These are phyloP conservation scores for Brettanomyces bruxellensis DNA, from an alignment of 805 yeast species.

Conservation along the genomic window DNA sequence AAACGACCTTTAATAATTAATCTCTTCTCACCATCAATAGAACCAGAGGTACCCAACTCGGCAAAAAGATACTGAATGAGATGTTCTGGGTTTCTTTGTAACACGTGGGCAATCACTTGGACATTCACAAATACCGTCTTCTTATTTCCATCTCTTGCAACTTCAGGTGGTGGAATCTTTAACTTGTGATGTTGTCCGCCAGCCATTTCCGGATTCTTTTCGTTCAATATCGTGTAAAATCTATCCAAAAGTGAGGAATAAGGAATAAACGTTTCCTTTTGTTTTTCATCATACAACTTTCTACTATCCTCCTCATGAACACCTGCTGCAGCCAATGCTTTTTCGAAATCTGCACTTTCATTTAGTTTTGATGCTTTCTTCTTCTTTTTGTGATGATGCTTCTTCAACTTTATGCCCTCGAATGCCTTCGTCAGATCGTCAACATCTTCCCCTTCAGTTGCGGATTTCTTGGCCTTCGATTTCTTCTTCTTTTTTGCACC, in stretches of 20 bases:
- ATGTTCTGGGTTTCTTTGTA: slow-evolving; percentile 96
- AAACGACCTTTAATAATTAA: slow-evolving; percentile 96
- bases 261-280: slow-evolving; percentile 49
- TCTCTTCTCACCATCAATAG: slow-evolving; percentile 96
- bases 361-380: slow-evolving; percentile 57
- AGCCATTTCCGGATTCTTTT: slow-evolving; percentile 96
- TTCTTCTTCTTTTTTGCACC: slow-evolving; percentile 84
- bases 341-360: slow-evolving; percentile 67
- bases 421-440: slow-evolving; percentile 49
- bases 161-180: slow-evolving; percentile 95
- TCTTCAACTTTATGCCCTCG: slow-evolving; percentile 46
- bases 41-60: slow-evolving; percentile 98
- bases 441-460: slow-evolving; percentile 26
- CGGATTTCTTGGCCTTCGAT: slow-evolving; percentile 40
- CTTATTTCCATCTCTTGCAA: slow-evolving; percentile 94
- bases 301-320: slow-evolving; percentile 34
- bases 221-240: slow-evolving; percentile 77
- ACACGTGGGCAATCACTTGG: slow-evolving; percentile 85
- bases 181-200: slow-evolving; percentile 92
- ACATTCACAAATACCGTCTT: slow-evolving; percentile 95
- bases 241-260: slow-evolving; percentile 74
- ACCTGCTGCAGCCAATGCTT: slow-evolving; percentile 86
- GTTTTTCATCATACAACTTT: slow-evolving; percentile 16
- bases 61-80: slow-evolving; percentile 94
- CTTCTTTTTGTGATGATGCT: slow-evolving; percentile 76